Evolutionary conservation across 2,329 filamentous ascomycete species (phyloP).

Genomic region (Exophiala spinifera): DNA sequence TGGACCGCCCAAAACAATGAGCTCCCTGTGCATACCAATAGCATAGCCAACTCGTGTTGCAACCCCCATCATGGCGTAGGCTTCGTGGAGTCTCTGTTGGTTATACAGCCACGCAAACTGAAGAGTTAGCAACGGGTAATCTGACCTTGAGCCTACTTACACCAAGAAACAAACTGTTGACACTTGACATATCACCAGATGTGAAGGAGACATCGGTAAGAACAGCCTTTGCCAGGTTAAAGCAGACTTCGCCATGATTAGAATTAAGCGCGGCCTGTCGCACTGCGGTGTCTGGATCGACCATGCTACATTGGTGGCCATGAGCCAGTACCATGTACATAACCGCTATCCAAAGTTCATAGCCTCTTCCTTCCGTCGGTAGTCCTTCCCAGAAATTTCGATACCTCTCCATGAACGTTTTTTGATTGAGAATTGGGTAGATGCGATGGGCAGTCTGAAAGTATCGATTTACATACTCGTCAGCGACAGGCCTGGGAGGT

Average conservation of each 20-base stretch:
- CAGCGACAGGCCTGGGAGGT: constrained; percentile 5
- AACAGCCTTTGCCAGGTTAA: constrained; percentile 11
- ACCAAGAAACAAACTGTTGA: constrained; percentile 10
- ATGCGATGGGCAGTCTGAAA: constrained; percentile 14
- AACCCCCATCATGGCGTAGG: constrained; percentile 13
- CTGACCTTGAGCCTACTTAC: too few relatives aligned
- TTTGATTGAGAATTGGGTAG: constrained; percentile 10
- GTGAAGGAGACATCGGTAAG: constrained; percentile 12
- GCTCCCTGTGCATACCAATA: constrained; percentile 15
- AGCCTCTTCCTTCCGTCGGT: constrained; percentile 14
- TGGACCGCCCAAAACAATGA: background rate
- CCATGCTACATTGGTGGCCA: constrained; percentile 14
- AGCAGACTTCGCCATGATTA: constrained; percentile 11
- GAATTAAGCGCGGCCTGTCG: constrained; percentile 1
- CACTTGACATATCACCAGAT: constrained; percentile 15
- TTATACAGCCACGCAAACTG: constrained; percentile 15
- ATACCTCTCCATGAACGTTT: constrained; percentile 1
- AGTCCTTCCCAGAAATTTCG: constrained; percentile 9
- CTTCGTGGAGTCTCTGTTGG: constrained; percentile 16
- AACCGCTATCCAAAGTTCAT: constrained; percentile 12
- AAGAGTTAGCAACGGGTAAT: constrained; percentile 10
- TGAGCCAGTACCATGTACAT: constrained; percentile 19
- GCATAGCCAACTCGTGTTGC: constrained; percentile 13
- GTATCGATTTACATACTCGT: constrained; percentile 12
- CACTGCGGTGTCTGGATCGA: constrained; percentile 11